These are phyloP conservation scores for Penicillium flavigenum DNA, from an alignment of 495 filamentous ascomycete genomes.

Conservation along the genomic window DNA sequence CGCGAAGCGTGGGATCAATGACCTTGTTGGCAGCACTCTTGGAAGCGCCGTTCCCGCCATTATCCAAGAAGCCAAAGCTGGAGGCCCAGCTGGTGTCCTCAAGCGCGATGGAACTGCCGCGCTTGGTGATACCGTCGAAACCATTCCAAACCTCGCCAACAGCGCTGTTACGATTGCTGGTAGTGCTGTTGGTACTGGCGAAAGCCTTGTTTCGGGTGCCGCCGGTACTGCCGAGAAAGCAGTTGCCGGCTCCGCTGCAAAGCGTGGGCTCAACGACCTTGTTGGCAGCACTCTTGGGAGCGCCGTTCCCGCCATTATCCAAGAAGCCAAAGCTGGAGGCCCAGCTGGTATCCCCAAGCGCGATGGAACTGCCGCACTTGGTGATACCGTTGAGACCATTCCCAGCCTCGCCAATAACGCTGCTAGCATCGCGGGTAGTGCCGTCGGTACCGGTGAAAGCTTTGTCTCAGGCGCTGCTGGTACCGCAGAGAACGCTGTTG, in stretches of 20 bases:
- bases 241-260: background rate
- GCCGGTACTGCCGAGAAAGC: slow-evolving; percentile 16
- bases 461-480: slow-evolving; percentile 15
- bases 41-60: background rate
- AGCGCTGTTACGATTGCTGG: slow-evolving; percentile 8
- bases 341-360: too few relatives aligned
- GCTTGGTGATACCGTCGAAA: slow-evolving; percentile 1
- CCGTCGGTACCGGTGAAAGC: slow-evolving; percentile 14
- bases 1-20: background rate
- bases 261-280: too few relatives aligned
- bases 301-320: too few relatives aligned
- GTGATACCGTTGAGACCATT: too few relatives aligned
- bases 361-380: too few relatives aligned
- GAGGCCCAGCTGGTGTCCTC: background rate
- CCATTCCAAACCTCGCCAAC: slow-evolving; percentile 11
- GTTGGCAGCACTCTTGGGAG: too few relatives aligned
- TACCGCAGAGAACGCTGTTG: slow-evolving; percentile 16
- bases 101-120: background rate
- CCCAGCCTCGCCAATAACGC: too few relatives aligned
- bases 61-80: background rate
- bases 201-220: slow-evolving; percentile 13
- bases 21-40: background rate
- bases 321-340: background rate
- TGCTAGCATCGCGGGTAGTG: too few relatives aligned
- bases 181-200: slow-evolving; percentile 5